Base-by-base conservation (phyloP, 306 rosid genomes). In the Arachis stenosperma region DNA sequence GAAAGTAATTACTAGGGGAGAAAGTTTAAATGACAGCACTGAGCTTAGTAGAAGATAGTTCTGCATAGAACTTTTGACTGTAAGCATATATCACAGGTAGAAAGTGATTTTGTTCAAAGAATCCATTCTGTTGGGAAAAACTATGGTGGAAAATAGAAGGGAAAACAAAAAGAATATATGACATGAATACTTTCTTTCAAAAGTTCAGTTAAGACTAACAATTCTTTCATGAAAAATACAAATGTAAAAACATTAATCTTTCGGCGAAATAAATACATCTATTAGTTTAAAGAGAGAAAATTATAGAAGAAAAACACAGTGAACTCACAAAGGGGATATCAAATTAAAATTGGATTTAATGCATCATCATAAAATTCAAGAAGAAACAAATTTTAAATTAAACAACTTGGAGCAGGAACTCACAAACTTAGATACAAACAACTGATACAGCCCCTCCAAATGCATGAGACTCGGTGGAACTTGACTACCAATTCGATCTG, bases 381-480 rank as follows among this genome's bases (percentile, higher is more conserved):
- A 46, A 51, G 48, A 48, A 67, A 41, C 4, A 47, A 72, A 51
- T 41, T 62, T 64, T 64, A 13, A 39, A 72, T 43, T 43, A 40
- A 52, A 60, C 27, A 69, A 44, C 59, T 47, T 29, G 62, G 73
- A 52, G 15, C 30, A 10, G 77, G 69, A 64, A 82, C 97, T 89
- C 85, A 91, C 97, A 84, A 89, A 91, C 83, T 91, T 91, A 41
- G 97, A 87, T 47, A 85, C 81, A 79, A 91, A 91, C 83, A 91
- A 74, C 75, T 91, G 95, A 3, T 88, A 86, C 57, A 91, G 68
- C 57, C 97, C 97, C 83, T 91, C 97, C 89, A 89, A 75, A 81
- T 91, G 95, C 95, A 91, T 85, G 51, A 91, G 88, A 10, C 54
- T 61, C 40, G 39, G n/a, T 39, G 77, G 70, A 74, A 61, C 92